These are phyloP conservation scores for Clavaria fumosa DNA, from an alignment of 768 basidiomycete species.

Conservation along the genomic window DNA sequence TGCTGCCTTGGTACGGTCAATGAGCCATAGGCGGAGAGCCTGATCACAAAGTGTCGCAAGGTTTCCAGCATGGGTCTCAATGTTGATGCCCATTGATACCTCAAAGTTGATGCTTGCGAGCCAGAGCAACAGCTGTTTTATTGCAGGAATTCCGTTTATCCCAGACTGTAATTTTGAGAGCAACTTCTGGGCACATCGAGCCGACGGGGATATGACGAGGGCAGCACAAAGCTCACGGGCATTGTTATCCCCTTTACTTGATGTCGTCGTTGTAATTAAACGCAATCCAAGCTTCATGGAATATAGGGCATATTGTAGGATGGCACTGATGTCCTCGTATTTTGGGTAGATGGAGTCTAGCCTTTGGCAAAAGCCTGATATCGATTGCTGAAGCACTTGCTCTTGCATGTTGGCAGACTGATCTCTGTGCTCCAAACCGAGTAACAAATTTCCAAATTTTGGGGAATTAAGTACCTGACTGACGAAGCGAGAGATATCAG, in stretches of 20 bases:
- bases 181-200: conserved; percentile 26
- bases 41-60: conserved; percentile 51
- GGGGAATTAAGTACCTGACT: conserved; percentile 32
- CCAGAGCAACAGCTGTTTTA: conserved; percentile 29
- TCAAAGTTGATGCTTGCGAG: conserved; percentile 34
- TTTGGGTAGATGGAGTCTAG: conserved; percentile 52
- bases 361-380: conserved; percentile 63
- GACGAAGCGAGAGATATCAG: conserved; percentile 64
- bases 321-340: conserved; percentile 52
- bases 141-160: conserved; percentile 19
- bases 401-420: conserved; percentile 36
- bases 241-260: conserved; percentile 9
- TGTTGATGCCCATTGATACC: conserved; percentile 24
- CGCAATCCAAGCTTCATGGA: conserved; percentile 62
- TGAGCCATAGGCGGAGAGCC: conserved; percentile 66
- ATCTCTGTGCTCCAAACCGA: conserved; percentile 22
- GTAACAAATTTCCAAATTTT: conserved; percentile 35
- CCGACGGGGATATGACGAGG: conserved; percentile 40
- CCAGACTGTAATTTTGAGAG: conserved; percentile 15
- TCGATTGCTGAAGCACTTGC: conserved; percentile 60
- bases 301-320: conserved; percentile 50
- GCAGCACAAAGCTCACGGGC: conserved; percentile 17
- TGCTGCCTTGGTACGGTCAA: conserved; percentile 57
- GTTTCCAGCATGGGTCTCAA: conserved; percentile 16
- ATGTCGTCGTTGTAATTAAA: conserved; percentile 19